Conservation (phyloP, 164 flowering plant species). For the Magnolia sinica region DNA sequence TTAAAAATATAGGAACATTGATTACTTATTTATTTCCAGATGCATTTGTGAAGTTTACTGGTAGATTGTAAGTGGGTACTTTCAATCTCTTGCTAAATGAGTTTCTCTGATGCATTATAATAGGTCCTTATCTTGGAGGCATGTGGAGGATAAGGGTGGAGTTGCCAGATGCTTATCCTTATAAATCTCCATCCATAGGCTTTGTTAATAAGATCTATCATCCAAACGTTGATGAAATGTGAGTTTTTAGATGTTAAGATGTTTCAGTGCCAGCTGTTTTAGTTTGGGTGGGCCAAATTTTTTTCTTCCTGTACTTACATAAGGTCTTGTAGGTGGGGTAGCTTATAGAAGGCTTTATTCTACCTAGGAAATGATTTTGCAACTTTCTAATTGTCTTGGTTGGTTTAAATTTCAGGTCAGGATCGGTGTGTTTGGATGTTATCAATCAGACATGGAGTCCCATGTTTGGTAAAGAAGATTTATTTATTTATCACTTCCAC, state of each 20-base stretch:
- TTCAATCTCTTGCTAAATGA: background rate
- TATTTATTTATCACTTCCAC: background rate
- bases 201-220: constrained; percentile 94
- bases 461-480: constrained; percentile 70
- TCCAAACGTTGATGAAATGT: constrained; percentile 97
- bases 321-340: background rate
- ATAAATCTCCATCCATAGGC: constrained; percentile 96
- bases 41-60: background rate
- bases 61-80: background rate
- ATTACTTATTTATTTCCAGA: background rate
- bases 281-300: background rate
- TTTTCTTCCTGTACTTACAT: background rate
- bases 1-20: background rate
- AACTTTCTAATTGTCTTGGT: constrained; percentile 4
- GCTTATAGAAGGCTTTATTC: background rate
- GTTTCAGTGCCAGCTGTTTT: background rate
- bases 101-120: constrained; percentile 15
- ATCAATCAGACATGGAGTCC: constrained; percentile 99
- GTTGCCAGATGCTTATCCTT: constrained; percentile 97
- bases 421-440: constrained; percentile 95
- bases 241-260: constrained; percentile 30
- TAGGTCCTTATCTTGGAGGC: constrained; percentile 91
- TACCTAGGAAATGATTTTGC: background rate
- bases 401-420: constrained; percentile 66
- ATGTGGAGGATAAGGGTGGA: constrained; percentile 93